Conservation (phyloP, 164 flowering plant species). For the Santalum album region DNA sequence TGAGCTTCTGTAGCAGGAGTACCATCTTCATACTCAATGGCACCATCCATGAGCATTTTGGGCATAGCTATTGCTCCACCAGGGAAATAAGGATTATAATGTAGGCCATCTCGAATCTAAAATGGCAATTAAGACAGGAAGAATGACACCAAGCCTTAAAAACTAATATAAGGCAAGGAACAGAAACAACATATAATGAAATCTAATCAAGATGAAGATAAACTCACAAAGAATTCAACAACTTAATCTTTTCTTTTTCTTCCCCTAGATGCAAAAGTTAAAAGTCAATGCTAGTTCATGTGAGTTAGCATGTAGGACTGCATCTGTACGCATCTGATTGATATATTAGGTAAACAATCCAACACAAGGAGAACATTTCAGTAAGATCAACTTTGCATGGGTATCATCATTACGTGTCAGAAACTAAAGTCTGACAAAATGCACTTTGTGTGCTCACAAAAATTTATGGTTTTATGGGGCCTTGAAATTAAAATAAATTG, state of each 20-base stretch:
- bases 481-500: too few species aligned
- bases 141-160: background rate
- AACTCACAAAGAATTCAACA: background rate
- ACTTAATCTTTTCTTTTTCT: background rate
- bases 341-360: too few species aligned
- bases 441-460: too few species aligned
- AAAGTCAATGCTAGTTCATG: too few species aligned
- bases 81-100: conserved; percentile 89
- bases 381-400: too few species aligned
- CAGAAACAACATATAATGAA: background rate
- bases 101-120: conserved; percentile 75
- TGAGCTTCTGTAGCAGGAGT: conserved; percentile 83
- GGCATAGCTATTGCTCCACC: conserved; percentile 99
- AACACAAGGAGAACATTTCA: too few species aligned
- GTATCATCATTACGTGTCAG: too few species aligned
- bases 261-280: background rate
- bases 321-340: too few species aligned
- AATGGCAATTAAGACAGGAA: conserved; percentile 6
- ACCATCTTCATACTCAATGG: conserved; percentile 86
- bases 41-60: conserved; percentile 87
- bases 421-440: too few species aligned
- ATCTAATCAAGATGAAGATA: background rate
- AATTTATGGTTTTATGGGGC: too few species aligned
- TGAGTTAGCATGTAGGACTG: too few species aligned
- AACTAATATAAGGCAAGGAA: background rate